phyloP scores from a whole-genome alignment of 2,329 filamentous ascomycete genomes.

The Diaporthe sp. region DNA sequence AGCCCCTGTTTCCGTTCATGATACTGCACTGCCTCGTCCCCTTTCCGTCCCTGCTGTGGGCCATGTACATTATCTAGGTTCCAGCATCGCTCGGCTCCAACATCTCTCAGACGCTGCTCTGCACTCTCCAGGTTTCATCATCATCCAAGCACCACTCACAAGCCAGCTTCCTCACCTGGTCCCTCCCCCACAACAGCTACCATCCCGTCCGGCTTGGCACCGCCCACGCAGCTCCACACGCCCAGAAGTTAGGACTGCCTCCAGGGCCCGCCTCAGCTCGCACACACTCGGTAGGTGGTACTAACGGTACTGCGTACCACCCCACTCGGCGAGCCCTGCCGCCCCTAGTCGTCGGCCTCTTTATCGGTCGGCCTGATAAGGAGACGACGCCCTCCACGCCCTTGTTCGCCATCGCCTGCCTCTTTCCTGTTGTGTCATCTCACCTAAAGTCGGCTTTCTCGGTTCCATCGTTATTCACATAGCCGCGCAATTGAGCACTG shows the following conservation, averaged over 20 bases:
- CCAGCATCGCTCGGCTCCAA: conserved; percentile 27
- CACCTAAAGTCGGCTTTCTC: background rate
- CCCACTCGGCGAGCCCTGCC: conserved; percentile 20
- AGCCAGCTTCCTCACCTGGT: conserved; percentile 37
- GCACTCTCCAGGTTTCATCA: conserved; percentile 45
- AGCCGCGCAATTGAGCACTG: background rate
- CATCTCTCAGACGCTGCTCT: conserved; percentile 44
- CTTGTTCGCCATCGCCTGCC: background rate
- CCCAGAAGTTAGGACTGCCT: background rate
- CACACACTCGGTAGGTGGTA: conserved; percentile 16
- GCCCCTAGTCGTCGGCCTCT: conserved; percentile 4
- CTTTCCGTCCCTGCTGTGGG: background rate
- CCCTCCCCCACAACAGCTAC: conserved; percentile 4
- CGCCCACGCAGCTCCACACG: conserved; percentile 14
- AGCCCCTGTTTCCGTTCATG: background rate
- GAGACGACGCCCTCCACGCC: conserved; percentile 14
- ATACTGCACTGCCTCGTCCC: background rate
- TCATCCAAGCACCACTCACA: conserved; percentile 27
- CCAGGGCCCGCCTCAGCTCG: conserved; percentile 23
- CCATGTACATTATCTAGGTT: background rate
- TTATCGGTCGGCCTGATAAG: conserved; percentile 9
- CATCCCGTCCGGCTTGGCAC: conserved; percentile 36
- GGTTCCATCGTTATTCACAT: background rate
- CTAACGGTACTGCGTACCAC: background rate
- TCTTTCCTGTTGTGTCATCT: conserved; percentile 10